Conservation (phyloP, 257 asterid genomes). For the Solanum piurae region DNA sequence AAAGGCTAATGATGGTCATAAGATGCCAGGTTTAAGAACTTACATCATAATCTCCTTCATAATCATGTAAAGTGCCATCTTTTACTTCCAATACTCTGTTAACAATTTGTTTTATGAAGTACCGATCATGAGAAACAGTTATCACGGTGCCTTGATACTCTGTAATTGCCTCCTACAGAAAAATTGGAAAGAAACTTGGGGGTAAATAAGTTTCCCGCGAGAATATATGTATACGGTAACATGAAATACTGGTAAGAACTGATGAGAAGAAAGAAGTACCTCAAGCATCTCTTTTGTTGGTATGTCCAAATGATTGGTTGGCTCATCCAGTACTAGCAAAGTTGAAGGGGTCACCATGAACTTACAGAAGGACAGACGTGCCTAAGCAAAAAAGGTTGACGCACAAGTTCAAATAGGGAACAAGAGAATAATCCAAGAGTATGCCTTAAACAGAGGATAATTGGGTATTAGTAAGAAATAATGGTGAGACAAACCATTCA, state of each 20-base stretch:
- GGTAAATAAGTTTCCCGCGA: background rate
- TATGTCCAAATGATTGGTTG: constrained; percentile 93
- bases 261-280: constrained; percentile 29
- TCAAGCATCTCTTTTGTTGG: constrained; percentile 99
- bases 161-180: constrained; percentile 73
- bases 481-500: background rate
- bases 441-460: background rate
- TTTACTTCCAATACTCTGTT: constrained; percentile 91
- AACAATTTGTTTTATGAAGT: constrained; percentile 92
- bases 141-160: constrained; percentile 93
- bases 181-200: background rate
- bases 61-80: constrained; percentile 77
- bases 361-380: constrained; percentile 98
- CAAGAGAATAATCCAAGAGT: background rate
- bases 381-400: constrained; percentile 27
- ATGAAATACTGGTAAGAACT: background rate
- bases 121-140: constrained; percentile 94
- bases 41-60: constrained; percentile 91
- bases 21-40: constrained; percentile 8
- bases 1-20: background rate
- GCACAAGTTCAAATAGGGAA: background rate
- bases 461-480: background rate
- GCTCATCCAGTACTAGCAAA: constrained; percentile 87
- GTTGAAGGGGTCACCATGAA: constrained; percentile 98
- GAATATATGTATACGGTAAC: background rate